Evolutionary conservation across 2,329 filamentous ascomycete species (phyloP).

Genomic region (Colletotrichum lindemuthianum): DNA sequence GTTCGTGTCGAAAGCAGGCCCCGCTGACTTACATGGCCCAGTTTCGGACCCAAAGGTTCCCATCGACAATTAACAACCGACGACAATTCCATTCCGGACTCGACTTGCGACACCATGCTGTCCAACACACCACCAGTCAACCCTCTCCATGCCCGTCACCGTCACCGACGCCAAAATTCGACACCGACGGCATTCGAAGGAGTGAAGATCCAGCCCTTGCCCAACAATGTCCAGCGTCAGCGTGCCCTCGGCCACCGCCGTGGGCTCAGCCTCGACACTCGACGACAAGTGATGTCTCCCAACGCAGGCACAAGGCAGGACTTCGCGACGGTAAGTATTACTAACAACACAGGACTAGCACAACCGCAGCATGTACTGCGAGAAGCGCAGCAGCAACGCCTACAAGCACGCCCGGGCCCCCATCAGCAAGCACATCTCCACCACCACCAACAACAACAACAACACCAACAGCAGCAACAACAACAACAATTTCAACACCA

Average conservation of each 20-base stretch:
- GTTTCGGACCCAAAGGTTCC: constrained; percentile 62
- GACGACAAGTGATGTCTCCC: constrained; percentile 64
- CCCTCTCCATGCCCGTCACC: constrained; percentile 78
- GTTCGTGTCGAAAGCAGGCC: constrained; percentile 18
- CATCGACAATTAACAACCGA: constrained; percentile 61
- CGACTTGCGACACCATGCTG: constrained; percentile 79
- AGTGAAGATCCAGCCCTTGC: constrained; percentile 74
- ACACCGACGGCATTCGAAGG: constrained; percentile 82
- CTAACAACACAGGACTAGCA: constrained; percentile 66
- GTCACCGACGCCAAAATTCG: constrained; percentile 89
- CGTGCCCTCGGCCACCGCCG: constrained; percentile 72
- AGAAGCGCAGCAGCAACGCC: constrained; percentile 90
- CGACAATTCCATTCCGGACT: constrained; percentile 71
- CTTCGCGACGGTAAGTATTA: constrained; percentile 62
- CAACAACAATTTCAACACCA: constrained; percentile 42
- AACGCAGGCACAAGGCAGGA: constrained; percentile 54
- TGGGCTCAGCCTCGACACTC: constrained; percentile 85
- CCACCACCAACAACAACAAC: constrained; percentile 44
- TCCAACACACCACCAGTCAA: constrained; percentile 70
- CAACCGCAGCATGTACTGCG: constrained; percentile 81
- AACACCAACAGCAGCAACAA: constrained; percentile 51
- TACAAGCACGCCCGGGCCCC: constrained; percentile 78
- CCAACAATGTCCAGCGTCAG: constrained; percentile 57
- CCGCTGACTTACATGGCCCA: constrained; percentile 43
- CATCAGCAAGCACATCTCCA: constrained; percentile 45